Conservation (phyloP, 2,329 filamentous ascomycete species). For the Xylaria sp. region DNA sequence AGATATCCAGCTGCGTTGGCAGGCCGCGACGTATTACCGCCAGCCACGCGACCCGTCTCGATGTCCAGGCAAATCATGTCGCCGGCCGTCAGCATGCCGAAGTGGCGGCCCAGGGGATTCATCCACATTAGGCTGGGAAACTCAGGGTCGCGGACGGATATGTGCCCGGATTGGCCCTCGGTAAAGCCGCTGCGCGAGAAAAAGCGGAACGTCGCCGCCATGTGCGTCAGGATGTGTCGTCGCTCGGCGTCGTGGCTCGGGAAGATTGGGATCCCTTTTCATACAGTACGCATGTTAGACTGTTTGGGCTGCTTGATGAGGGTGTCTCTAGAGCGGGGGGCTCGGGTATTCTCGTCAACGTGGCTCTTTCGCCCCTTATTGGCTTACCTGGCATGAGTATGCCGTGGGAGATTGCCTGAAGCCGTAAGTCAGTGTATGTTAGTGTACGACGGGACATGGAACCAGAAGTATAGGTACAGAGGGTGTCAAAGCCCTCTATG, state of each 20-base stretch:
- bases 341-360: not conserved
- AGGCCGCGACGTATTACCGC: conserved; percentile 68
- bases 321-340: not conserved
- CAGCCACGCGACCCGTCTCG: conserved; percentile 66
- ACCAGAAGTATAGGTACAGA: conserved; percentile 2
- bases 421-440: conserved; percentile 9
- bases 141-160: conserved; percentile 47
- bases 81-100: conserved; percentile 69
- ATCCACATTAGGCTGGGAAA: conserved; percentile 65
- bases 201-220: conserved; percentile 74
- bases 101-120: conserved; percentile 72
- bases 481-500: not conserved
- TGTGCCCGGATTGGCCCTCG: conserved; percentile 71
- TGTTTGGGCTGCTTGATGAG: not conserved
- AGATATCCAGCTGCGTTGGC: conserved; percentile 75
- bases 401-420: conserved; percentile 51
- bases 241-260: conserved; percentile 58
- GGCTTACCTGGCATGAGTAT: conserved; percentile 47
- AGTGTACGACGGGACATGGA: not conserved
- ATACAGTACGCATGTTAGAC: conserved; percentile 1
- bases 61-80: conserved; percentile 75
- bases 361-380: not conserved
- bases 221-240: conserved; percentile 71
- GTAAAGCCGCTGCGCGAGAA: conserved; percentile 73
- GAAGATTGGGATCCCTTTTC: conserved; percentile 57